Evolutionary conservation across 2,329 filamentous ascomycete genomes (phyloP), one percentile per base, ranked within the genome.

Genomic region (Penicillium italicum): DNA sequence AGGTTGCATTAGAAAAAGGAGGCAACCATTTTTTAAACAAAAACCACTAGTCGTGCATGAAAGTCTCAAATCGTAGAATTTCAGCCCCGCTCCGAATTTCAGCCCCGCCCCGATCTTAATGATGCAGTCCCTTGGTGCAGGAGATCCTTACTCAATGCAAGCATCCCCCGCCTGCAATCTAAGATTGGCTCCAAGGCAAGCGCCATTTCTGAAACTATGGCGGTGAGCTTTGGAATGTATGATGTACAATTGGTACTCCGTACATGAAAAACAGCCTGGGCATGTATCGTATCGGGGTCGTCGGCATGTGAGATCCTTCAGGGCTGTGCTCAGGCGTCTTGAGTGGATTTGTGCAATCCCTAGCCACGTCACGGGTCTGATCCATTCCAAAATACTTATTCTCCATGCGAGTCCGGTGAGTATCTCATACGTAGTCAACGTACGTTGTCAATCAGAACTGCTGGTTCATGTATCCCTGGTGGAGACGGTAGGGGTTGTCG

Each of bases 141-240:
- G 33, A 44, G 38, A 55, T 55, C 46, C 46, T 50, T 40, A 22
- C 51, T 53, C 22, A 24, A 49, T 34, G 43, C 30, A 36, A 26
- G 20, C 11, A 28, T 16, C 37, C 28, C 43, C 46, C 24, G 3
- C 46, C 31, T 41, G 31, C 7, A 20, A 51, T 38, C 46, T 24
- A 11, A 40, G 52, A 51, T 54, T 38, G 52, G 31, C 31, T 33
- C 52, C 26, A 20, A 31, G 50, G 22, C 44, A 49, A 38, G 46
- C 40, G 26, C 43, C 36, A 42, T 48, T 28, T 30, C 11, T 50
- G 16, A 18, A n/a, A n/a, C 24, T 28, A 33, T 44, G 46, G 52
- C 52, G 52, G 46, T 50, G 45, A 50, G 46, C 11, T 37, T 11
- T 43, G 33, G 33, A 44, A 38, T 55, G 38, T 28, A 38, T 36